phyloP scores from a whole-genome alignment of 1,139 yeast species.

The Hemisphaericaspora subhashii region DNA sequence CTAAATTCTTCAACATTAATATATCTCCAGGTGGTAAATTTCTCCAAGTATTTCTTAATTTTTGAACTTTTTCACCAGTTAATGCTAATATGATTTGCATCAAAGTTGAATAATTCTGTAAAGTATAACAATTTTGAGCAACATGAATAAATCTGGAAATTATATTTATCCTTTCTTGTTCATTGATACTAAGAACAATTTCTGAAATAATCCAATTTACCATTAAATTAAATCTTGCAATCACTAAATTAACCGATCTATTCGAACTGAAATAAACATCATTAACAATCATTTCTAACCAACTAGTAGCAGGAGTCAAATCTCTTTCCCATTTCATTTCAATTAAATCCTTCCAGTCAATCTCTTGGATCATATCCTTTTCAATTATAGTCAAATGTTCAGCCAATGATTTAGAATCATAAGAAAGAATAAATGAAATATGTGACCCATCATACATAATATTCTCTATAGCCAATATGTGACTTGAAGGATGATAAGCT shows the following conservation, averaged over 20 bases:
- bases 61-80: slow-evolving; percentile 66
- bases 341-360: slow-evolving; percentile 90
- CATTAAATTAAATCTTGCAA: slow-evolving; percentile 83
- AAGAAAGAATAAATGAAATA: slow-evolving; percentile 77
- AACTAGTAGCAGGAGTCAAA: slow-evolving; percentile 72
- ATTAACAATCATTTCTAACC: slow-evolving; percentile 76
- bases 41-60: slow-evolving; percentile 74
- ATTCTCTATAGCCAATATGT: slow-evolving; percentile 33
- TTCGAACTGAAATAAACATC: slow-evolving; percentile 49
- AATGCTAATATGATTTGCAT: slow-evolving; percentile 86
- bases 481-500: slow-evolving; percentile 33
- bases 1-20: slow-evolving; percentile 63
- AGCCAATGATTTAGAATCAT: slow-evolving; percentile 64
- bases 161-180: slow-evolving; percentile 60
- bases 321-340: slow-evolving; percentile 75
- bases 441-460: slow-evolving; percentile 49
- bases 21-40: slow-evolving; percentile 56
- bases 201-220: slow-evolving; percentile 94
- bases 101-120: slow-evolving; percentile 83
- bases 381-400: slow-evolving; percentile 85
- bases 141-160: slow-evolving; percentile 81
- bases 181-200: slow-evolving; percentile 64
- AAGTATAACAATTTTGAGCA: slow-evolving; percentile 68
- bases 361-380: slow-evolving; percentile 74
- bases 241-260: slow-evolving; percentile 81